A percentile compares a stretch with the other conserved stretches of the same genome.
These are phyloP conservation scores for Pulicaria dysenterica DNA, from an alignment of 129 eudicot species.

Conservation along the genomic window DNA sequence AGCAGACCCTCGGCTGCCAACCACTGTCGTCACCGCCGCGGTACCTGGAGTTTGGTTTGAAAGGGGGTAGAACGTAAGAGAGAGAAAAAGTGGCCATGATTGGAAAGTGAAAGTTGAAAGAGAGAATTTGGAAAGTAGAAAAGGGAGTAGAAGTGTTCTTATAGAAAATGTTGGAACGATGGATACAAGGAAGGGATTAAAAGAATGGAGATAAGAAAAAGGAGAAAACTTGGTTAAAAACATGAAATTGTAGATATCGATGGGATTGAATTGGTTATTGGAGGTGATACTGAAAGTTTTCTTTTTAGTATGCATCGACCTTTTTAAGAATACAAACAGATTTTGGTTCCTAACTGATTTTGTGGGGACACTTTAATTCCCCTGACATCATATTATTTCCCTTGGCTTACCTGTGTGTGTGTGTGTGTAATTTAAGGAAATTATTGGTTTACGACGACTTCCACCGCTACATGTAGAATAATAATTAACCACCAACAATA, in stretches of 20 bases:
- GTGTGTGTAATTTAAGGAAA: too few relatives aligned
- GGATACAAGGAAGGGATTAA: conserved; percentile 31
- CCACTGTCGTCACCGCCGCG: conserved; percentile 3
- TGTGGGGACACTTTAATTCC: background rate
- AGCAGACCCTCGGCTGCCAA: conserved; percentile 15
- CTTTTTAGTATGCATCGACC: conserved; percentile 38
- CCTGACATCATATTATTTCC: too few relatives aligned
- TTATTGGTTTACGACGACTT: too few relatives aligned
- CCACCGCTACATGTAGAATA: too few relatives aligned
- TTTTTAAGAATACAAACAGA: conserved; percentile 34
- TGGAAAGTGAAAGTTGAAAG: background rate
- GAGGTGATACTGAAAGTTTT: conserved; percentile 28
- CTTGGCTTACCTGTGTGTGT: too few relatives aligned
- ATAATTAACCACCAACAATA: too few relatives aligned
- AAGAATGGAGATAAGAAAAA: conserved; percentile 35
- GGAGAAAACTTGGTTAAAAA: conserved; percentile 34
- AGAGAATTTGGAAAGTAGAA: conserved; percentile 43
- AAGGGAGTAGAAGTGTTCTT: conserved; percentile 34
- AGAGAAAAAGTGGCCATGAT: conserved; percentile 30
- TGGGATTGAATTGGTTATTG: conserved; percentile 31
- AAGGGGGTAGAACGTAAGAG: conserved; percentile 27
- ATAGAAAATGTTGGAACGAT: conserved; percentile 29
- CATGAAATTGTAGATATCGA: conserved; percentile 39
- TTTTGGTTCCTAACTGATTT: conserved; percentile 29
- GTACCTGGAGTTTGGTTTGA: conserved; percentile 15